Evolutionary conservation across 1,284 basidiomycete species (phyloP).

Genomic region (Rhizoctonia solani): DNA sequence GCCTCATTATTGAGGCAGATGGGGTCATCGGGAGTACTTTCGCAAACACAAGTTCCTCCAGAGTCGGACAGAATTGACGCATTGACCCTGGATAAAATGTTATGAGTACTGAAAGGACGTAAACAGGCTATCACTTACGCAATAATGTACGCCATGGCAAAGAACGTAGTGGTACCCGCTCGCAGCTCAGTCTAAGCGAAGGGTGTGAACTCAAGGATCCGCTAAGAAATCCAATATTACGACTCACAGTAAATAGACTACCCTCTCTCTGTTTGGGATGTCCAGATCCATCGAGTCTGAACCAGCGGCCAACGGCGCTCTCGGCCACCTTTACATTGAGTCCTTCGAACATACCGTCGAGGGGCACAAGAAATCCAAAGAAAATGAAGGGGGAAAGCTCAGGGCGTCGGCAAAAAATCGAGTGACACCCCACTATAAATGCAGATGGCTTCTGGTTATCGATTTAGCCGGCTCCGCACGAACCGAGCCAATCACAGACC

Average conservation of each 20-base stretch:
- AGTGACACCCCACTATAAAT: conserved; percentile 16
- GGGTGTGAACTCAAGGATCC: background rate
- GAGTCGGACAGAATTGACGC: conserved; percentile 74
- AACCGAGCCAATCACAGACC: conserved; percentile 33
- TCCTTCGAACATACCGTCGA: conserved; percentile 34
- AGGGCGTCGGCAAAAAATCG: no score
- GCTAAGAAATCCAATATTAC: background rate
- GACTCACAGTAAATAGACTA: conserved; percentile 72
- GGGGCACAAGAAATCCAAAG: background rate
- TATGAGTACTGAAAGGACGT: conserved; percentile 4
- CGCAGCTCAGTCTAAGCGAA: conserved; percentile 69
- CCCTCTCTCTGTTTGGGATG: conserved; percentile 73
- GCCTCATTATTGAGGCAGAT: conserved; percentile 55
- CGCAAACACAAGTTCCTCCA: conserved; percentile 83
- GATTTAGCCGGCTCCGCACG: conserved; percentile 15
- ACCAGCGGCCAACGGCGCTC: conserved; percentile 76
- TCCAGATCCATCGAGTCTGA: conserved; percentile 82
- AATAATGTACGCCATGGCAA: conserved; percentile 50
- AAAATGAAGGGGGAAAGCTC: conserved; percentile 3
- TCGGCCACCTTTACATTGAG: conserved; percentile 59
- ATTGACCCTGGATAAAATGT: conserved; percentile 56
- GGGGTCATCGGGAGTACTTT: conserved; percentile 45
- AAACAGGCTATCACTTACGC: conserved; percentile 16
- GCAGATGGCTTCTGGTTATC: conserved; percentile 5
- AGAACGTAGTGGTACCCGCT: conserved; percentile 83